A percentile compares a stretch with the other conserved stretches of the same genome.
Evolutionary conservation across 2,329 filamentous ascomycete species (phyloP).

Genomic region (Aspergillus japonicus): DNA sequence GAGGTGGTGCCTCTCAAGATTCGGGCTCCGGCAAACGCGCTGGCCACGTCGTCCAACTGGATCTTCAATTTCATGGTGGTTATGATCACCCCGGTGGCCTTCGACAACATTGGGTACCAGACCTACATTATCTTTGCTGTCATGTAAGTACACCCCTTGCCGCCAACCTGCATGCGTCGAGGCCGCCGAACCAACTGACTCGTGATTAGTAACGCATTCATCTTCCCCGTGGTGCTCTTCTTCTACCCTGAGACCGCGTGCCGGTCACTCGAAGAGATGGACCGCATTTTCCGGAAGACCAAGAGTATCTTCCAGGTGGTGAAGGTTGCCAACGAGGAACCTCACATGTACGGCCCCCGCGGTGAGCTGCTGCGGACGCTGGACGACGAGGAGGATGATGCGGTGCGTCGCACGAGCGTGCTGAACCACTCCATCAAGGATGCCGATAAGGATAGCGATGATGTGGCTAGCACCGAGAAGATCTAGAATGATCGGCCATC

Average conservation of each 20-base stretch:
- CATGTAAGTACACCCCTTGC: slow-evolving; percentile 39
- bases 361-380: slow-evolving; percentile 58
- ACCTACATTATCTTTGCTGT: slow-evolving; percentile 59
- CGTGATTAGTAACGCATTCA: slow-evolving; percentile 49
- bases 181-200: slow-evolving; percentile 8
- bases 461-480: slow-evolving; percentile 18
- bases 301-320: slow-evolving; percentile 51
- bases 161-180: not conserved
- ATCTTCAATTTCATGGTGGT: slow-evolving; percentile 65
- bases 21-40: slow-evolving; percentile 62
- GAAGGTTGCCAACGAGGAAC: slow-evolving; percentile 50
- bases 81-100: slow-evolving; percentile 63
- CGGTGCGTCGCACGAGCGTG: slow-evolving; percentile 33
- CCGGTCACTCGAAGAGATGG: slow-evolving; percentile 66
- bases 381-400: slow-evolving; percentile 45
- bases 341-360: slow-evolving; percentile 58
- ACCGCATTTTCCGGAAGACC: slow-evolving; percentile 63
- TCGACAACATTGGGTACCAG: slow-evolving; percentile 54
- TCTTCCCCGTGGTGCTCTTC: slow-evolving; percentile 58
- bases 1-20: slow-evolving; percentile 57
- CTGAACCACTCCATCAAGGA: slow-evolving; percentile 22
- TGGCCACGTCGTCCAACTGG: slow-evolving; percentile 63
- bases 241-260: slow-evolving; percentile 62
- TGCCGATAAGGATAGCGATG: slow-evolving; percentile 17
- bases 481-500: not conserved